A percentile compares a stretch with the other conserved stretches of the same genome.
Evolutionary conservation across 257 asterid genomes (phyloP).

Genomic region (Plectranthus barbatus): DNA sequence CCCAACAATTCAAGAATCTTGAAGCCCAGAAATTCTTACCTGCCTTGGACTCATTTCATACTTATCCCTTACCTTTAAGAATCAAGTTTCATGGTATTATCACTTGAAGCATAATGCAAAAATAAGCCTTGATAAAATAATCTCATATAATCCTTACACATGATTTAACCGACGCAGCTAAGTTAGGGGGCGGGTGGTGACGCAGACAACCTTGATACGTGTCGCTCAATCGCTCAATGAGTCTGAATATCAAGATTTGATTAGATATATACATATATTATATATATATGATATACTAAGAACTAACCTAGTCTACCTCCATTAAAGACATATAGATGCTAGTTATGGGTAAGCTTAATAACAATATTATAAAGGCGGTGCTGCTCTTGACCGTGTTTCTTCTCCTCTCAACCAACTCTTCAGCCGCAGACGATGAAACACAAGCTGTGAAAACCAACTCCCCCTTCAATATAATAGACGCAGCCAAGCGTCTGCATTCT

Average conservation of each 20-base stretch:
- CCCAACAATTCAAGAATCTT: constrained; percentile 24
- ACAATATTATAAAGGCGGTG: not conserved
- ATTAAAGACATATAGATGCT: not conserved
- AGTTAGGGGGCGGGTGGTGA: not conserved
- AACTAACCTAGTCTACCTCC: not conserved
- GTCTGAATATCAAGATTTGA: not conserved
- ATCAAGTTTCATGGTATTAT: too few relatives aligned
- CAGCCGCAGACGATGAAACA: not conserved
- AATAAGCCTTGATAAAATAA: too few relatives aligned
- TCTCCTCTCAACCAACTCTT: not conserved
- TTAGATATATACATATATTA: not conserved
- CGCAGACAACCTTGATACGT: not conserved
- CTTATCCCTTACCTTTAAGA: constrained; percentile 11
- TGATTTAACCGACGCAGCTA: not conserved
- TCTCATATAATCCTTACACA: too few relatives aligned
- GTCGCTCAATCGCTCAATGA: not conserved
- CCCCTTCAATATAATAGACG: constrained; percentile 6
- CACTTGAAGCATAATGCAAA: too few relatives aligned
- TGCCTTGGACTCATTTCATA: constrained; percentile 23
- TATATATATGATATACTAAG: too few relatives aligned
- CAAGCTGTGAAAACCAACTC: too few relatives aligned
- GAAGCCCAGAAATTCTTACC: constrained; percentile 16
- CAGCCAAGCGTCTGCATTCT: constrained; percentile 21
- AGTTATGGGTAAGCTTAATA: not conserved
- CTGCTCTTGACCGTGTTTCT: not conserved